These are phyloP conservation scores for Vaccinium darrowii DNA, from an alignment of 148 eudicot genomes.

Conservation along the genomic window DNA sequence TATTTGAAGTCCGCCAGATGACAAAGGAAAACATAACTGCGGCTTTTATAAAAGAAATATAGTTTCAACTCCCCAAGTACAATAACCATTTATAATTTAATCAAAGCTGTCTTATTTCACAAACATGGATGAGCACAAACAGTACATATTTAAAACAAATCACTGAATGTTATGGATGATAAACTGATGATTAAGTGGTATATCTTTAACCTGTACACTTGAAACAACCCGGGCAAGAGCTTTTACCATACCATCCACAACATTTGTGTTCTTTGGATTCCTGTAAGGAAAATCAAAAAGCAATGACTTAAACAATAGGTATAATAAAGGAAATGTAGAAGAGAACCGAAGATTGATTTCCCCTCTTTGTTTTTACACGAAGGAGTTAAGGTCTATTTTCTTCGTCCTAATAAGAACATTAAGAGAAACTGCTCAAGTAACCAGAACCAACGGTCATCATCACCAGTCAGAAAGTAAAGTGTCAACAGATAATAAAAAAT, in stretches of 20 bases:
- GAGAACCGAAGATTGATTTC: not conserved
- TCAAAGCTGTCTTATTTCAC: not conserved
- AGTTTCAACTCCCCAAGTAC: not conserved
- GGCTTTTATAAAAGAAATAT: not conserved
- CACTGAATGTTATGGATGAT: not conserved
- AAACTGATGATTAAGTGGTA: conserved; percentile 1
- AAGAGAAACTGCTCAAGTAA: not conserved
- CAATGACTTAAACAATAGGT: not conserved
- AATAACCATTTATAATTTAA: not conserved
- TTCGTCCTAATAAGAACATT: not conserved
- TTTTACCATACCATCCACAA: conserved; percentile 93
- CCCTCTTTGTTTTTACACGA: not conserved
- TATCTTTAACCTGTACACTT: conserved; percentile 73
- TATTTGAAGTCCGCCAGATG: not conserved
- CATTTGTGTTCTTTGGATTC: conserved; percentile 91
- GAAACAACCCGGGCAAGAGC: conserved; percentile 97
- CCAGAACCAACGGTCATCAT: not conserved
- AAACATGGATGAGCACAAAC: not conserved
- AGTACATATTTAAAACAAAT: not conserved
- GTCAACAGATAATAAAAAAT: too few species aligned
- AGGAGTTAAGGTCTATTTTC: not conserved
- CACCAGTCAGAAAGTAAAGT: not conserved
- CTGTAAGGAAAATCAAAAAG: conserved; percentile 39
- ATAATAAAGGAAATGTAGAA: not conserved
- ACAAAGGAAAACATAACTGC: not conserved